Evolutionary conservation across 2,329 filamentous ascomycete genomes (phyloP), one percentile per base, ranked within the genome.

Genomic region (Gnomoniopsis sp.): DNA sequence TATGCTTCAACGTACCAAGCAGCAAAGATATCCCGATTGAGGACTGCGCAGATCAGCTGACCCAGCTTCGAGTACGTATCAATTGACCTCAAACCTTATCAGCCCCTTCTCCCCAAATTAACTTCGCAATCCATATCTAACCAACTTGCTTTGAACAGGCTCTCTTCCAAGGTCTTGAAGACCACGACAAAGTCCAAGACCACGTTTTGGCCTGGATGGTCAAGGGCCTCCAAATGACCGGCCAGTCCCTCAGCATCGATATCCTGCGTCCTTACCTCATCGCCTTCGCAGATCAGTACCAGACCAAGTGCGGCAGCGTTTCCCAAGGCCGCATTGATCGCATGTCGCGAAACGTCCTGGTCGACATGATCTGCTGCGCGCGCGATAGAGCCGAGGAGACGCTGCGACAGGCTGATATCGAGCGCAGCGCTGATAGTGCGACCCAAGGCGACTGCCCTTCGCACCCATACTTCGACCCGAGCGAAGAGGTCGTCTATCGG

Each of bases 361-460:
- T 50, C 2, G 30, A 55, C 47, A 59, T 59, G 38, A 51, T 43
- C 34, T 59, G 57, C 26, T 47, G 34, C 21, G 57, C 57, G 3
- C 51, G 57, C 41, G 57, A 59, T 21, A 52, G 55, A 4, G 57
- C 57, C 10, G 57, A 59, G 30, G 23, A 51, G 51, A 55, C 51
- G 47, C 22, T 48, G 11, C 21, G 23, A 22, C 6, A 26, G 8
- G 46, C 17, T 17, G 19, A 1, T 19, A 17, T 19, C 21, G 43
- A 17, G 17, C 10, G 19, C 10, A 4, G 43, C n/a, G 6, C 43
- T 3, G 6, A 46, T 3, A 11, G 43, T 21, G 43, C 43, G 43
- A 17, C 43, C 21, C 17, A 11, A 46, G 43, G 19, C 19, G 21
- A 22, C 17, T 46, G 43, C 21, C 43, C 43, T 3, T 46, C 43